phyloP scores from a whole-genome alignment of 176 grass and related monocot species.

The Bonia amplexicaulis region DNA sequence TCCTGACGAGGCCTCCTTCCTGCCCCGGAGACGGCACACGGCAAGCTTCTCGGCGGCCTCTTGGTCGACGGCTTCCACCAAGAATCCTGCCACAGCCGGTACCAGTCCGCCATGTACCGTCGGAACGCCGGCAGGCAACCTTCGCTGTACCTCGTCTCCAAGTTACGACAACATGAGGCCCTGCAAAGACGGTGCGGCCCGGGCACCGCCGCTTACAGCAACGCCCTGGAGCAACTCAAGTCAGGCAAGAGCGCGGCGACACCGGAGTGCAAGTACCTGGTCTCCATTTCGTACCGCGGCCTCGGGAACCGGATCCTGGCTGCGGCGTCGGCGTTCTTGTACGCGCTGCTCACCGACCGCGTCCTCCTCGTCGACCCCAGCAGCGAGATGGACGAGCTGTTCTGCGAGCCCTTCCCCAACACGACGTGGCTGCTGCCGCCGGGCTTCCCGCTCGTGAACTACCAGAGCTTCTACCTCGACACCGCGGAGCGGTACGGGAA shows the following conservation, averaged over 20 bases:
- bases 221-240: constrained; percentile 35
- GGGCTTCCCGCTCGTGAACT: constrained; percentile 32
- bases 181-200: constrained; percentile 53
- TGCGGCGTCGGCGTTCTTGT: constrained; percentile 58
- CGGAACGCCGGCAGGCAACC: constrained; percentile 16
- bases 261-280: constrained; percentile 48
- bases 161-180: constrained; percentile 44
- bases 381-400: constrained; percentile 35
- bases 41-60: constrained; percentile 50
- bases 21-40: not conserved
- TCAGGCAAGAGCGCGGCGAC: constrained; percentile 17
- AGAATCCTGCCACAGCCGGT: constrained; percentile 42
- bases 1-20: not conserved
- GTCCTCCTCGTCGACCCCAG: constrained; percentile 56
- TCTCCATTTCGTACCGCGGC: constrained; percentile 50
- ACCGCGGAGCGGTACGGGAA: constrained; percentile 45
- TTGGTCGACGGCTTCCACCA: constrained; percentile 35
- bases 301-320: constrained; percentile 64
- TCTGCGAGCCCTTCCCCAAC: constrained; percentile 60
- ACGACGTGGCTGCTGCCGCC: constrained; percentile 56
- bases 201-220: constrained; percentile 41
- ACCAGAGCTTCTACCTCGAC: constrained; percentile 34
- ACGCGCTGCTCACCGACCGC: constrained; percentile 58
- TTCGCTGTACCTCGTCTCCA: constrained; percentile 37
- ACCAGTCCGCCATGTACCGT: constrained; percentile 53